Percentiles rank a stretch among this genome's conserved stretches.
Evolutionary conservation across 1,139 yeast genomes (phyloP).

Genomic region (Candida glucosophila): DNA sequence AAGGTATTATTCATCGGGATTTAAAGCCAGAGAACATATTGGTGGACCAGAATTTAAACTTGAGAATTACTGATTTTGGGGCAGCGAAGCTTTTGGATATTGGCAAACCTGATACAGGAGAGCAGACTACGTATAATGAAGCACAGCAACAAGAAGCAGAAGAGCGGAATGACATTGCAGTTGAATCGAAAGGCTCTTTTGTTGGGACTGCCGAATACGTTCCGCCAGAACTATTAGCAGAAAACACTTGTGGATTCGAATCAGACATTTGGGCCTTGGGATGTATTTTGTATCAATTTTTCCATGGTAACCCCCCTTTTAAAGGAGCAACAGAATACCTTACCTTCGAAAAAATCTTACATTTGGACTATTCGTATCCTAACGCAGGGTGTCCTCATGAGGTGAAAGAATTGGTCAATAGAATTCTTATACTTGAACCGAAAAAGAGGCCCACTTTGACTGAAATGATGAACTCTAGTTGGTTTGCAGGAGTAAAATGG

Average conservation of each 20-base stretch:
- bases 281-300: slow-evolving; percentile 85
- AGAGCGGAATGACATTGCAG: slow-evolving; percentile 2
- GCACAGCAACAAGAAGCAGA: slow-evolving; percentile 9
- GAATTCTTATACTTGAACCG: slow-evolving; percentile 47
- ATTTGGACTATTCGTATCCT: slow-evolving; percentile 73
- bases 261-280: slow-evolving; percentile 97
- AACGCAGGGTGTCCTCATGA: slow-evolving; percentile 56
- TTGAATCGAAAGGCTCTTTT: slow-evolving; percentile 52
- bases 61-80: slow-evolving; percentile 96
- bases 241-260: slow-evolving; percentile 76
- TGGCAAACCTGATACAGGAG: slow-evolving; percentile 29
- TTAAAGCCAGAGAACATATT: slow-evolving; percentile 90
- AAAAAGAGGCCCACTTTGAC: slow-evolving; percentile 23
- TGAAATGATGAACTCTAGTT: slow-evolving; percentile 26
- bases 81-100: slow-evolving; percentile 76
- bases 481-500: slow-evolving; percentile 38
- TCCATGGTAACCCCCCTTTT: slow-evolving; percentile 93
- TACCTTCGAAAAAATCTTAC: slow-evolving; percentile 88
- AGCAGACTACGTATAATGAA: slow-evolving; percentile 29
- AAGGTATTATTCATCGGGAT: slow-evolving; percentile 90
- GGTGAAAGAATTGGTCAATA: slow-evolving; percentile 62
- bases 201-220: slow-evolving; percentile 64
- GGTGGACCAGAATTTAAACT: slow-evolving; percentile 69
- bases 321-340: slow-evolving; percentile 89
- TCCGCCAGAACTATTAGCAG: slow-evolving; percentile 83